These are phyloP conservation scores for Protea cynaroides DNA, from an alignment of 164 flowering plant species.

Conservation along the genomic window DNA sequence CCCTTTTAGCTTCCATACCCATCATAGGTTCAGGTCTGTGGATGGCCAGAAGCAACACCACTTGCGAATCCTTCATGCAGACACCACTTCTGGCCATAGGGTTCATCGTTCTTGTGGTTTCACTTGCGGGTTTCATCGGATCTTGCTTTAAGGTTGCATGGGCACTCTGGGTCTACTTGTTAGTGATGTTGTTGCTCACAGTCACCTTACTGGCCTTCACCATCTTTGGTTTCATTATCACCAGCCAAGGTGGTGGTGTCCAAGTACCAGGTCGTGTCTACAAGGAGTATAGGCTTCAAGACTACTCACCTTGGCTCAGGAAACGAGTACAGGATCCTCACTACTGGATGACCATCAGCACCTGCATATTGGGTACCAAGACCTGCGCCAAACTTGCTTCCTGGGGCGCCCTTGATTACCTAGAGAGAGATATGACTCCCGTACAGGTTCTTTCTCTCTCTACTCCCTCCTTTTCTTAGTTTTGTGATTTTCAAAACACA, in stretches of 20 bases:
- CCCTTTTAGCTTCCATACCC: constrained; percentile 80
- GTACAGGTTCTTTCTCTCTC: constrained; percentile 50
- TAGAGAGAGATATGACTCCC: constrained; percentile 66
- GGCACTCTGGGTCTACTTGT: constrained; percentile 80
- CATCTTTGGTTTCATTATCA: constrained; percentile 72
- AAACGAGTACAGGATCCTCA: constrained; percentile 43
- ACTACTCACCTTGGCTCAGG: constrained; percentile 75
- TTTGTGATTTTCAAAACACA: too few relatives aligned
- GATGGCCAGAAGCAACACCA: constrained; percentile 77
- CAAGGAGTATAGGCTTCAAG: constrained; percentile 59
- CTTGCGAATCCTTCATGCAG: constrained; percentile 79
- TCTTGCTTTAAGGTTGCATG: constrained; percentile 87
- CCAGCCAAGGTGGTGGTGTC: constrained; percentile 70
- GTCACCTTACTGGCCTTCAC: constrained; percentile 58
- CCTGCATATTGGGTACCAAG: constrained; percentile 71
- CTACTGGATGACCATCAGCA: constrained; percentile 61
- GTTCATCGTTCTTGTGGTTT: constrained; percentile 63
- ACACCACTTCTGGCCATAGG: constrained; percentile 77
- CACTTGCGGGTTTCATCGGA: constrained; percentile 88
- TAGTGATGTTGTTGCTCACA: constrained; percentile 67
- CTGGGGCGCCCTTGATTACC: constrained; percentile 87
- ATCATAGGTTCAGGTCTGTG: constrained; percentile 86
- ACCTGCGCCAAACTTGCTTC: constrained; percentile 54
- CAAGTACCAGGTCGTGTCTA: constrained; percentile 56
- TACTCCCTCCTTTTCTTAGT: too few relatives aligned